Base-by-base conservation (phyloP, 352 stramenopile species). In the Pythium biforme region DNA sequence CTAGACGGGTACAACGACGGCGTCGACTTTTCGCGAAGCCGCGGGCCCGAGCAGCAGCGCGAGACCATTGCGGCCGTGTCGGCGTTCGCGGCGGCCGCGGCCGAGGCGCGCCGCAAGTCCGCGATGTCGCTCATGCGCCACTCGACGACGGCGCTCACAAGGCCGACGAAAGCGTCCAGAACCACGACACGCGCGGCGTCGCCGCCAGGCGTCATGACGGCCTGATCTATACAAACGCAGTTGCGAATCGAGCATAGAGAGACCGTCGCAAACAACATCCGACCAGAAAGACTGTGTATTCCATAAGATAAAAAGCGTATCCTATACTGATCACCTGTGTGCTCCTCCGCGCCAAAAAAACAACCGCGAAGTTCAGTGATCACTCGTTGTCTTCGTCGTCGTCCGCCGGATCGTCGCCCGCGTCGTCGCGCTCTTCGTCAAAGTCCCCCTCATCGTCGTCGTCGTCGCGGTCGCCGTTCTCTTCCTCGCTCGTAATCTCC, bases 101-200 rank as follows among this genome's bases (percentile, higher is more conserved):
- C 69, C 0, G 70, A 85, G 50, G 79, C 75, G 55, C 73, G 79
- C 27, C 72, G 79, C 39, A 81, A 81, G 47, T 90, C 77, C 23
- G 73, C 77, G 25, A 65, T 73, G 47, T 88, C 79, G 41, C 74
- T 90, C 5, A 72, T 72, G 6, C 68, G 74, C 27, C 76, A 86
- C 55, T 75, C 75, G 37, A 70, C 77, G 15, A 69, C 77, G 15
- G 5, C 20, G 26, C 15, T 31, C 12, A 49, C 46, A 11, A 29
- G 43, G 34, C 14, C 34, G 34, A 19, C 34, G 34, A n/a, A n/a
- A n/a, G n/a, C n/a, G n/a, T n/a, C n/a, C n/a, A n/a, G n/a, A n/a
- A n/a, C n/a, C n/a, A 19, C 34, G 7, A 19, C 34, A 41, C 34
- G 34, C 14, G 14, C 34, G 37, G 9, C 34, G n/a, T 41, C 55